Base-by-base conservation (phyloP, 2,329 filamentous ascomycete genomes). In the Colletotrichum abscissum region DNA sequence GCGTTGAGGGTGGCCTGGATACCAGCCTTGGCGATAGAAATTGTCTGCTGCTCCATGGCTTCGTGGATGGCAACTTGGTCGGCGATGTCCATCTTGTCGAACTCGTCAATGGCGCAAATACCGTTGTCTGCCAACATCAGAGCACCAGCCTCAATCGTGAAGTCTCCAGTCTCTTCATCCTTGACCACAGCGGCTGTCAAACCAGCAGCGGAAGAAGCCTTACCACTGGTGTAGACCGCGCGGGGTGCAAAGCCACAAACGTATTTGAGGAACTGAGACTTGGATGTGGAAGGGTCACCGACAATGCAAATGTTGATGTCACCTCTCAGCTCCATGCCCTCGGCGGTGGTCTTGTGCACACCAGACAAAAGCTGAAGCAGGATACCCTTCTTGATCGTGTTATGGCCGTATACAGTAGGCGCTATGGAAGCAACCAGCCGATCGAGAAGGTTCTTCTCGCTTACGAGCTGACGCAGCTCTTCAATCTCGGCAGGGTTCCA, bases 1-100 rank as follows among this genome's bases (percentile, higher is more conserved):
- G 97, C 97, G 80, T 99, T 99, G 58, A 99, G 90, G 0, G 97
- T 99, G 4, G 97, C 97, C 82, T 99, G 97, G 72, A 99, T 99
- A 79, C 97, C 97, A 5, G 97, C 97, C 85, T 99, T 99, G 73
- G 97, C 96, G 79, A 99, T 99, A 9, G 95, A 98, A 76, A 99
- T 99, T 5, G 97, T 99, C 84, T 99, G 97, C 86, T 99, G 97
- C 90, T 99, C 97, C 97, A 99, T 99, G 73, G 97, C 97, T 91
- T 99, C 97, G 89, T 99, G 97, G 79, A 99, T 99, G 76, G 97
- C 97, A 68, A 99, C 97, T 85, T 99, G 97, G 82, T 99, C 97
- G 65, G 87, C 92, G 75, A 99, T 94, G 79, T 99, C 97, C 97
- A 99, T 99, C 87, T 99, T 99, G 90, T 99, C 97, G 78, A 99